Conservation (phyloP, 768 basidiomycete species). For the Lepiota venenata region DNA sequence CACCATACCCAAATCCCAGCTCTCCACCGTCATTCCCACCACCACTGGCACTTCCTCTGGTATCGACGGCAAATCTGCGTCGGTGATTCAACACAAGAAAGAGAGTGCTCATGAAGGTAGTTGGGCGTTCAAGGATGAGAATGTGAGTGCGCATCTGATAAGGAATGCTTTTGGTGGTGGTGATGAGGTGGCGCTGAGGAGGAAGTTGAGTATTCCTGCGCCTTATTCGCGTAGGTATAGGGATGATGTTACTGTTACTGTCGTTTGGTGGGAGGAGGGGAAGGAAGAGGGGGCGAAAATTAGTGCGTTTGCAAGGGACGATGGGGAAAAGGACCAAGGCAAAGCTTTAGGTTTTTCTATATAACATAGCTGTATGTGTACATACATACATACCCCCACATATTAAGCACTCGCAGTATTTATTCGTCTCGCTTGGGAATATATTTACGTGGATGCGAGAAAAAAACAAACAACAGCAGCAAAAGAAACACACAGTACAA, state of each 20-base stretch:
- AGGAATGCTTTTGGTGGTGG: slow-evolving; percentile 92
- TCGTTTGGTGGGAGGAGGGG: slow-evolving; percentile 80
- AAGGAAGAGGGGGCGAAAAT: slow-evolving; percentile 38
- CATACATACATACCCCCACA: neutral
- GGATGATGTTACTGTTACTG: slow-evolving; percentile 85
- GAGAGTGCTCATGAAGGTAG: slow-evolving; percentile 36
- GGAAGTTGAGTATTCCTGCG: slow-evolving; percentile 76
- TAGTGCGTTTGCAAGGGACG: slow-evolving; percentile 13
- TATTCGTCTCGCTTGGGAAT: too few species aligned
- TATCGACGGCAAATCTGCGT: slow-evolving; percentile 54
- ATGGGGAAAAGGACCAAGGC: slow-evolving; percentile 45
- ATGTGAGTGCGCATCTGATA: slow-evolving; percentile 79
- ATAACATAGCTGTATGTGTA: neutral
- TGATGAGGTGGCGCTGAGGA: slow-evolving; percentile 53
- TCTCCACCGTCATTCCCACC: slow-evolving; percentile 55
- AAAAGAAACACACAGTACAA: too few species aligned
- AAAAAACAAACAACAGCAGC: too few species aligned
- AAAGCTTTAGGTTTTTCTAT: slow-evolving; percentile 36
- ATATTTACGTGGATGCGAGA: too few species aligned
- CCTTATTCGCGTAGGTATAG: slow-evolving; percentile 74
- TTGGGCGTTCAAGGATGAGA: slow-evolving; percentile 81
- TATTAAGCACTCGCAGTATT: neutral
- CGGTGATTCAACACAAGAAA: slow-evolving; percentile 29
- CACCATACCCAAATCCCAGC: slow-evolving; percentile 51
- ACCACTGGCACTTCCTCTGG: slow-evolving; percentile 44